Evolutionary conservation across 2,329 filamentous ascomycete genomes (phyloP), one percentile per base, ranked within the genome.

Genomic region (Chaetomiaceae sp.): DNA sequence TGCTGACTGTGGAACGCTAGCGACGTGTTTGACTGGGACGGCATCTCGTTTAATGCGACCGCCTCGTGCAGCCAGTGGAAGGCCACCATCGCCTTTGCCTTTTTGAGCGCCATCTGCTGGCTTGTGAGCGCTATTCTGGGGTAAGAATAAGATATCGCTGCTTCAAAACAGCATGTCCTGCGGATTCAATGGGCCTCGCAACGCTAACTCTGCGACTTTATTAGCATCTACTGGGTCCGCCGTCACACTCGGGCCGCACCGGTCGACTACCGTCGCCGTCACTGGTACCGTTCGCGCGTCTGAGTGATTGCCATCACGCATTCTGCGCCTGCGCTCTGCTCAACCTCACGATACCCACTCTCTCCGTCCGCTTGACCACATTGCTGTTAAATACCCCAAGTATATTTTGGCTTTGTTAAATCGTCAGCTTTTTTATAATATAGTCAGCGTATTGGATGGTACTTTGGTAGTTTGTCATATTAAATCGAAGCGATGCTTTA

Each of bases 31-130:
- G 62, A 80, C 65, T 88, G 85, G 84, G 65, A 66, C 55, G 75
- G 76, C 47, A 73, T 88, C 54, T 64, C 69, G 29, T 68, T 78
- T 46, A 60, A 69, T 40, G 71, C 72, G 42, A 71, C 74, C 58
- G 70, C 77, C 41, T 66, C 67, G n/a, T 92, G 87, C 68, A 76
- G 80, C 53, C 79, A 82, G 61, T 87, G 81, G 79, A 89, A 86
- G 71, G 81, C 87, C 36, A 75, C 81, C 56, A 79, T 88, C 61
- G 86, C 86, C 4, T 90, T 90, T 64, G 73, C 77, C 44, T 90
- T 90, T 71, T 69, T 90, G 50, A 85, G 83, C 2, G 85, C 85
- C 51, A 76, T 87, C 59, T 74, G 84, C 64, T 90, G 86, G 86
- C 77, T 90, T 36, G 79, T 74, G 11, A 86, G 82, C 42, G 78